phyloP scores from a whole-genome alignment of 495 filamentous ascomycete genomes.

The Amniculicola lignicola region DNA sequence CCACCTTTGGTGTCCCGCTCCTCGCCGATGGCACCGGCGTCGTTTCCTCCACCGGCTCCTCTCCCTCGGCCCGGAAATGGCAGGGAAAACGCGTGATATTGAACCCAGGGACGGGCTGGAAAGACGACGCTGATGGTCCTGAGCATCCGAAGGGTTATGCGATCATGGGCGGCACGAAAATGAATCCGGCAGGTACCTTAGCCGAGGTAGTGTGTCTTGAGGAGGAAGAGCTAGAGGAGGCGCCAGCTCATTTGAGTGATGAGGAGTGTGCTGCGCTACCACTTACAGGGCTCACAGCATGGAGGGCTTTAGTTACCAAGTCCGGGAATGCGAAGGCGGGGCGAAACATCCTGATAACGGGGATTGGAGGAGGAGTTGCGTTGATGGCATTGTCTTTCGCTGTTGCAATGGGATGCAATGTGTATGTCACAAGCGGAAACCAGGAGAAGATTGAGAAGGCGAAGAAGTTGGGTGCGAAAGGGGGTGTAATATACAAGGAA shows the following conservation, averaged over 20 bases:
- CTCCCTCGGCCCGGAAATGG: conserved; percentile 50
- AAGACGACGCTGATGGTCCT: conserved; percentile 63
- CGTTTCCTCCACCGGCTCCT: conserved; percentile 61
- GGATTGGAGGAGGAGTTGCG: conserved; percentile 47
- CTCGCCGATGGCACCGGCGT: conserved; percentile 74
- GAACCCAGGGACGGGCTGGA: conserved; percentile 73
- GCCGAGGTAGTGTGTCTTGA: conserved; percentile 68
- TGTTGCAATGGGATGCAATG: conserved; percentile 38
- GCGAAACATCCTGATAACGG: conserved; percentile 43
- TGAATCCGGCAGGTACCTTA: conserved; percentile 62
- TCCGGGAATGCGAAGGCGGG: conserved; percentile 40
- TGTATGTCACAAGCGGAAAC: conserved; percentile 43
- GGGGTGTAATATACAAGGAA: conserved; percentile 45
- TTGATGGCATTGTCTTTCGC: conserved; percentile 45
- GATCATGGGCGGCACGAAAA: conserved; percentile 70
- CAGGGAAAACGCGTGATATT: conserved; percentile 68
- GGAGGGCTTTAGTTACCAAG: conserved; percentile 74
- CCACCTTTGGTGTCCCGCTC: conserved; percentile 71
- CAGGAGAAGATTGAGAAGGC: conserved; percentile 45
- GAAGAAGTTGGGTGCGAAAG: conserved; percentile 41
- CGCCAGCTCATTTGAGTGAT: conserved; percentile 65
- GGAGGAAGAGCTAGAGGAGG: conserved; percentile 68
- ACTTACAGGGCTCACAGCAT: conserved; percentile 79
- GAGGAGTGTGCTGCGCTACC: conserved; percentile 78
- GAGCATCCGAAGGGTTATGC: conserved; percentile 59